phyloP scores from a whole-genome alignment of 306 rosid species.

The Trichosanthes cucumerina region DNA sequence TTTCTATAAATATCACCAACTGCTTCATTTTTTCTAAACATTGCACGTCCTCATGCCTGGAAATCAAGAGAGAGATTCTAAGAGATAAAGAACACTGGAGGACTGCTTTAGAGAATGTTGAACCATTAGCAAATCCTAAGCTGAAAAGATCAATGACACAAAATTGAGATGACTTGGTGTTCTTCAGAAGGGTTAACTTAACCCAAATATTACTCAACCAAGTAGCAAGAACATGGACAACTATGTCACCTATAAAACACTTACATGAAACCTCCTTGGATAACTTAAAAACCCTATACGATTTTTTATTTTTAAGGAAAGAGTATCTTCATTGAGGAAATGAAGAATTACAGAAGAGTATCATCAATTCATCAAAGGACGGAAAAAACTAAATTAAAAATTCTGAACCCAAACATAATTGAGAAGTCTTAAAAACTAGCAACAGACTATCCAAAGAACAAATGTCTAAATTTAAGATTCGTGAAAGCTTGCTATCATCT shows the following conservation, averaged over 20 bases:
- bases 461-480: neutral
- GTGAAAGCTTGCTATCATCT: neutral
- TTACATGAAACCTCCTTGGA: neutral
- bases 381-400: neutral
- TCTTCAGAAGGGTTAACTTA: neutral
- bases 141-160: neutral
- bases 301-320: neutral
- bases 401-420: neutral
- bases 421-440: neutral
- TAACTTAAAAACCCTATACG: neutral
- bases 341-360: neutral
- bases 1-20: slow-evolving; percentile 75
- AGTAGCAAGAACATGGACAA: neutral
- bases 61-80: slow-evolving; percentile 12
- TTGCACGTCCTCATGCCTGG: slow-evolving; percentile 89
- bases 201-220: neutral
- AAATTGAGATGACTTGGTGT: neutral
- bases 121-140: neutral
- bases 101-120: neutral
- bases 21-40: slow-evolving; percentile 88
- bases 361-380: neutral
- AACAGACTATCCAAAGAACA: neutral
- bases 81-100: neutral
- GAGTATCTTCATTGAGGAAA: neutral
- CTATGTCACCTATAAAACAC: neutral